Evolutionary conservation across 2,329 filamentous ascomycete genomes (phyloP).

Genomic region (Cladosporium cucumerinum): DNA sequence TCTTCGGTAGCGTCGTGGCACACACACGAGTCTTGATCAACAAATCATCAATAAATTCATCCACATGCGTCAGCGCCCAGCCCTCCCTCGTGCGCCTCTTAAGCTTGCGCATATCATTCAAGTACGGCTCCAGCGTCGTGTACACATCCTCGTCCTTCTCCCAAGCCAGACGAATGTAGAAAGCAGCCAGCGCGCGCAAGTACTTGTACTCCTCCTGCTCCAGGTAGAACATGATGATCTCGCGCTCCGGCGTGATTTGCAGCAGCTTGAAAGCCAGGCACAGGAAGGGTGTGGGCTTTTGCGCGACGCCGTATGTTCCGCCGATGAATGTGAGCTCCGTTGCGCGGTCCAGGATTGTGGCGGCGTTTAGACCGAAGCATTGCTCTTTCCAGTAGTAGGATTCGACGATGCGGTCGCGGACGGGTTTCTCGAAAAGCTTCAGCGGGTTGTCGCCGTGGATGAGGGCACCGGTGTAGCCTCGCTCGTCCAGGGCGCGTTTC

Average conservation of each 20-base stretch:
- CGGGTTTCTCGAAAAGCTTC: slow-evolving; percentile 92
- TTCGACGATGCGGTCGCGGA: slow-evolving; percentile 91
- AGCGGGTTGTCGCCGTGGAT: slow-evolving; percentile 90
- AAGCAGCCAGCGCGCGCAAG: slow-evolving; percentile 80
- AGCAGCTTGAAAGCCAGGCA: slow-evolving; percentile 94
- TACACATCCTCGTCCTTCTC: slow-evolving; percentile 80
- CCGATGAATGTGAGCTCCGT: slow-evolving; percentile 81
- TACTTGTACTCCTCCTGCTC: slow-evolving; percentile 71
- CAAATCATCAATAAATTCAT: slow-evolving; percentile 91
- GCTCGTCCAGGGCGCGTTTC: slow-evolving; percentile 75
- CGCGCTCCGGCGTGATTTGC: slow-evolving; percentile 77
- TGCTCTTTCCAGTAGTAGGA: slow-evolving; percentile 99
- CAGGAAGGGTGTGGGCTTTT: slow-evolving; percentile 87
- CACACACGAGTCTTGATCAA: slow-evolving; percentile 86
- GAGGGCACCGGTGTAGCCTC: slow-evolving; percentile 71
- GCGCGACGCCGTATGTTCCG: slow-evolving; percentile 78
- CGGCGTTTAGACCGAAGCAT: slow-evolving; percentile 88
- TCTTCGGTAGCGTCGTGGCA: slow-evolving; percentile 86
- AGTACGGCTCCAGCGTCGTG: slow-evolving; percentile 71
- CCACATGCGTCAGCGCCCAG: slow-evolving; percentile 74
- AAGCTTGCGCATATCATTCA: slow-evolving; percentile 81
- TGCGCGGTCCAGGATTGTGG: slow-evolving; percentile 80
- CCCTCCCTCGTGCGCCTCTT: slow-evolving; percentile 71
- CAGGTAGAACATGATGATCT: slow-evolving; percentile 76
- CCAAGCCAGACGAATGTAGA: slow-evolving; percentile 89